Evolutionary conservation across 108 stramenopile genomes (phyloP), one percentile per base, ranked within the genome.

Genomic region (Stephanodiscus triporus): DNA sequence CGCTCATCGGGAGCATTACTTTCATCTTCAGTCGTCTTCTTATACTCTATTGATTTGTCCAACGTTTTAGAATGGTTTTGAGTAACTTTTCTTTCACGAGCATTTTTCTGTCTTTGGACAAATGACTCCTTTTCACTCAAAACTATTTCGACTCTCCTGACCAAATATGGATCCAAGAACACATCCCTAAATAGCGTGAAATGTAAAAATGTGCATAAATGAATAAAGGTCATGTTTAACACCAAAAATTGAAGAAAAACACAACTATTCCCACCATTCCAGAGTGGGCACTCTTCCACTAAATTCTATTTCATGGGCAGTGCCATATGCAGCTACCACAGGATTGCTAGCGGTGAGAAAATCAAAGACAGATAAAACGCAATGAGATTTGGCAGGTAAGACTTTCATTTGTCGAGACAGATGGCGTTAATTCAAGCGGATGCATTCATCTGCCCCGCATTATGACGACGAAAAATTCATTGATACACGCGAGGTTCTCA

Each of bases 261-360:
- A 45, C 0, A 45, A 45, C 40, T 8, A 4, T 17, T 45, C 43
- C 4, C 43, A 45, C 43, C 56, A 57, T 29, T 57, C 56, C 3
- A 57, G 10, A 6, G 56, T 32, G 29, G 87, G 76, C 27, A 89
- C 77, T 66, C 59, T 75, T 36, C 84, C 84, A 68, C 71, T 83
- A 42, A 82, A 75, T 66, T 89, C 84, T 26, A 90, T 27, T 45
- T 84, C 88, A 32, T 89, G 86, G 2, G 83, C 85, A 19, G 85
- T 82, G n/a, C 90, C 93, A 81, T 88, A 91, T 1, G 93, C 93
- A 29, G 93, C 93, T 11, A 94, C 93, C 19, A 95, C 91, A 42
- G 94, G 94, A 83, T 95, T 95, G 71, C 73, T 74, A 59, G 38
- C 56, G 43, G 22, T 24, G 30, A 48, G 47, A 57, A 16, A 23